A percentile compares a stretch with the other conserved stretches of the same genome.
These are phyloP conservation scores for Scedosporium minutisporum DNA, from an alignment of 2,329 filamentous ascomycete genomes.

Conservation along the genomic window DNA sequence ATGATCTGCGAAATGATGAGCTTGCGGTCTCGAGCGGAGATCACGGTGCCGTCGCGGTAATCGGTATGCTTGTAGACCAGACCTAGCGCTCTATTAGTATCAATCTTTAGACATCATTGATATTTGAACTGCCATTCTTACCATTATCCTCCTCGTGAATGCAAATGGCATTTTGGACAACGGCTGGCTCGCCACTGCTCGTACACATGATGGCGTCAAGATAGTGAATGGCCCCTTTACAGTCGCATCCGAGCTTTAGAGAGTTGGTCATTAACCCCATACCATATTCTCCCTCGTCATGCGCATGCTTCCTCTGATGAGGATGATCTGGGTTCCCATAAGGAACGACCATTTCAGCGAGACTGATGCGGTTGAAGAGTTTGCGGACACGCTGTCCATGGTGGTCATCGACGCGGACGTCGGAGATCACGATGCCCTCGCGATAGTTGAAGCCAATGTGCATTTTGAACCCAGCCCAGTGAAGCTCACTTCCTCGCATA, in stretches of 20 bases:
- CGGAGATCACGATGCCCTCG: slow-evolving; percentile 82
- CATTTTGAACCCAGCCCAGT: slow-evolving; percentile 90
- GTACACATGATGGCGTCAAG: slow-evolving; percentile 82
- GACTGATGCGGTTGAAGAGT: slow-evolving; percentile 76
- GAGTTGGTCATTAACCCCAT: slow-evolving; percentile 79
- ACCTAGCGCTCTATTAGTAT: too few species aligned
- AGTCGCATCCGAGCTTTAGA: slow-evolving; percentile 68
- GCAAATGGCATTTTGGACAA: slow-evolving; percentile 88
- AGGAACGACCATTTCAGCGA: slow-evolving; percentile 90
- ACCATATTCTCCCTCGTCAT: slow-evolving; percentile 72
- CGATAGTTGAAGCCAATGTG: slow-evolving; percentile 93
- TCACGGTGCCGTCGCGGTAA: slow-evolving; percentile 80
- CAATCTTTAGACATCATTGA: too few species aligned
- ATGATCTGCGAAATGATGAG: slow-evolving; percentile 86
- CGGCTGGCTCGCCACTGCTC: slow-evolving; percentile 60
- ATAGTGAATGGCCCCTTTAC: slow-evolving; percentile 87
- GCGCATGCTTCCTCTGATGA: slow-evolving; percentile 73
- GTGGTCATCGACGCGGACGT: slow-evolving; percentile 75
- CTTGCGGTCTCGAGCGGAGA: slow-evolving; percentile 78
- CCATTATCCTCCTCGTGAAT: slow-evolving; percentile 91
- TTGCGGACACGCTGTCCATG: slow-evolving; percentile 61
- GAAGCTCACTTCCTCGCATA: slow-evolving; percentile 61
- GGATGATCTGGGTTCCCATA: slow-evolving; percentile 75
- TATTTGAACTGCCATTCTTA: slow-evolving; percentile 21
- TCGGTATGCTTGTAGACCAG: slow-evolving; percentile 89